Percentiles rank a stretch among this genome's conserved stretches.
Evolutionary conservation across 495 filamentous ascomycete species (phyloP).

Genomic region (Neurospora sp.): DNA sequence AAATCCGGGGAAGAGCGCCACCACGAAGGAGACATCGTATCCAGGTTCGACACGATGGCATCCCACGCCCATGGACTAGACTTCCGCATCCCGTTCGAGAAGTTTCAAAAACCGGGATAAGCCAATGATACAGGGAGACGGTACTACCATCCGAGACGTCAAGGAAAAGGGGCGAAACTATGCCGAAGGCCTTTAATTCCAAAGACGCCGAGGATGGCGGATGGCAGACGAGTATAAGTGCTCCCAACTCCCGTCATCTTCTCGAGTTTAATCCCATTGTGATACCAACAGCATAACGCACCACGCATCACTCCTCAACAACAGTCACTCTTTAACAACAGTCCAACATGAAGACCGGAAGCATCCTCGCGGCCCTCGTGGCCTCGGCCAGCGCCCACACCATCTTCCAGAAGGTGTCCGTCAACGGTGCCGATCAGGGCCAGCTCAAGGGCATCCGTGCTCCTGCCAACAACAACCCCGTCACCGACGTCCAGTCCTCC

Average conservation of each 20-base stretch:
- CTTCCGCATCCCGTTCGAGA: conserved; percentile 11
- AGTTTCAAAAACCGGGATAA: conserved; percentile 2
- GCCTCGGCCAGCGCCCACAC: conserved; percentile 22
- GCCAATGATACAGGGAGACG: not conserved
- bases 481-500: conserved; percentile 28
- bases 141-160: not conserved
- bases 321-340: not conserved
- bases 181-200: not conserved
- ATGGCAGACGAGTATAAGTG: not conserved
- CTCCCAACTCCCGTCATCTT: not conserved
- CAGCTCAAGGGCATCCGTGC: conserved; percentile 42
- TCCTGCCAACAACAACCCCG: conserved; percentile 34
- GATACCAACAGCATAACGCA: not conserved
- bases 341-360: conserved; percentile 19
- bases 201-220: not conserved
- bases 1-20: not conserved
- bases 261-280: not conserved
- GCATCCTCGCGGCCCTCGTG: conserved; percentile 19
- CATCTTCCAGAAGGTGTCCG: conserved; percentile 40
- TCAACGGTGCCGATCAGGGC: conserved; percentile 44
- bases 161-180: not conserved
- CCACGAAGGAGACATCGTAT: not conserved
- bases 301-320: not conserved
- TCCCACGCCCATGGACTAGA: not conserved
- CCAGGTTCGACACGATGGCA: not conserved